These are phyloP conservation scores for Sphagnum tenellum DNA, from an alignment of 225 moss, liverwort and hornwort genomes.

Conservation along the genomic window DNA sequence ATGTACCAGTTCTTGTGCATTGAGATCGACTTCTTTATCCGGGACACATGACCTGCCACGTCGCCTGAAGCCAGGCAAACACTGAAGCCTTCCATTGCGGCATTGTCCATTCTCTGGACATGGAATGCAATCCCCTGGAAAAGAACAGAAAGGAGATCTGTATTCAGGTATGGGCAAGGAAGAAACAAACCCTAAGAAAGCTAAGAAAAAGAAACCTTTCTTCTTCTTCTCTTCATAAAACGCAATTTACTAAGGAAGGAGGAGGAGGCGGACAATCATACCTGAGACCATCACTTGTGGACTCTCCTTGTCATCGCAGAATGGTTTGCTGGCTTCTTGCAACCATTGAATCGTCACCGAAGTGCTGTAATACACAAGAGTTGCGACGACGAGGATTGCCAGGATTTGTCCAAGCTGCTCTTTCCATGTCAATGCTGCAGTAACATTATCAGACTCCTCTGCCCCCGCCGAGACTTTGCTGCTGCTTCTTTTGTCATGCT, in stretches of 20 bases:
- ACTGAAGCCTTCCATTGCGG: constrained; percentile 37
- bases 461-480: no score
- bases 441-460: no score
- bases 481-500: no score
- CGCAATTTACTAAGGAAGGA: not conserved
- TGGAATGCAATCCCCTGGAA: constrained; percentile 42
- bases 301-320: constrained; percentile 38
- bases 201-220: not conserved
- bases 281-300: constrained; percentile 3
- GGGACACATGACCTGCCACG: constrained; percentile 42
- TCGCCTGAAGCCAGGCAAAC: constrained; percentile 43
- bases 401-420: constrained; percentile 44
- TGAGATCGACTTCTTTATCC: constrained; percentile 47
- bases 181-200: not conserved
- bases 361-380: constrained; percentile 31
- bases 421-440: constrained; percentile 25
- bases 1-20: constrained; percentile 46
- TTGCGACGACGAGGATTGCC: constrained; percentile 37
- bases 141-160: not conserved
- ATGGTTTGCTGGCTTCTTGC: constrained; percentile 40
- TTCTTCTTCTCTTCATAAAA: not conserved
- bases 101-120: constrained; percentile 52
- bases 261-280: constrained; percentile 6
- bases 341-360: constrained; percentile 32
- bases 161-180: not conserved